Percentiles rank a stretch among this genome's conserved stretches.
Evolutionary conservation across 306 rosid genomes (phyloP).

Genomic region (Herpetospermum pedunculosum): DNA sequence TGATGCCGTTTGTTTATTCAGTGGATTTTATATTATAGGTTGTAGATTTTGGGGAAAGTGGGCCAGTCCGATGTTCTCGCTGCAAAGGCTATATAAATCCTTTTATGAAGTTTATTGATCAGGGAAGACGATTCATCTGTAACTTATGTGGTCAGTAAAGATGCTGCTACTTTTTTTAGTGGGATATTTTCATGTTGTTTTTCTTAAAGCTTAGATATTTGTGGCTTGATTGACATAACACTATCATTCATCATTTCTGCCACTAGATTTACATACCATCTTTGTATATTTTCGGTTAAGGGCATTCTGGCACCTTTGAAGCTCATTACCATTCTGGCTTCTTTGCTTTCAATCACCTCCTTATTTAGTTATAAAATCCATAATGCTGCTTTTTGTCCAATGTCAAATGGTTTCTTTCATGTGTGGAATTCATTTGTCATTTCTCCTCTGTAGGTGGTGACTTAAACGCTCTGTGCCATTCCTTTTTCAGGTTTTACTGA

Average conservation of each 20-base stretch:
- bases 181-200: slow-evolving; percentile 12
- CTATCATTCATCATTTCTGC: neutral
- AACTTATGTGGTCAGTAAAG: slow-evolving; percentile 83
- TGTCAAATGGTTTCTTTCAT: neutral
- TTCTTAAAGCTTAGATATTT: slow-evolving; percentile 1
- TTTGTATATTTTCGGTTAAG: neutral
- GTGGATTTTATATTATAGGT: slow-evolving; percentile 35
- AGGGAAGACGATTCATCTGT: slow-evolving; percentile 91
- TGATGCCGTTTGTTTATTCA: neutral
- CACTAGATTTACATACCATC: neutral
- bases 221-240: neutral
- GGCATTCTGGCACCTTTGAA: neutral
- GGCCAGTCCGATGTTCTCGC: slow-evolving; percentile 96
- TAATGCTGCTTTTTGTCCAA: neutral
- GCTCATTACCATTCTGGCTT: neutral
- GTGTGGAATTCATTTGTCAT: neutral
- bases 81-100: slow-evolving; percentile 97
- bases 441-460: neutral
- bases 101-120: slow-evolving; percentile 94
- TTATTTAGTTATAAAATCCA: neutral
- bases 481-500: slow-evolving; percentile 75
- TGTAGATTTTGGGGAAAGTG: slow-evolving; percentile 97
- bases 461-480: neutral
- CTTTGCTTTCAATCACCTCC: neutral
- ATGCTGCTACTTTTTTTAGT: neutral